Percentiles rank a stretch among this genome's conserved stretches.
These are phyloP conservation scores for Phanerochaete sordida DNA, from an alignment of 768 basidiomycete species.

Conservation along the genomic window DNA sequence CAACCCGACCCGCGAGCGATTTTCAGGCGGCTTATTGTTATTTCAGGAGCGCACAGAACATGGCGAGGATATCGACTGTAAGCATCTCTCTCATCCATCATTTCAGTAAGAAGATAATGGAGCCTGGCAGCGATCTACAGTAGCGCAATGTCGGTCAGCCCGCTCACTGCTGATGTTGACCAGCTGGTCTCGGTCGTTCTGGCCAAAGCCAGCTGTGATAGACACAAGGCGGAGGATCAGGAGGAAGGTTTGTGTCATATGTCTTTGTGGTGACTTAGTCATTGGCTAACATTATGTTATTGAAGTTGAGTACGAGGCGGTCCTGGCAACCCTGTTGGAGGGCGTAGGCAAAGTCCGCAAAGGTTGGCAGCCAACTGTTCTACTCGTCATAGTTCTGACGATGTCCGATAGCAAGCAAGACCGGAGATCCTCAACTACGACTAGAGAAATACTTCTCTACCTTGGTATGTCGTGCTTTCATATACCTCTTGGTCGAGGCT, in stretches of 20 bases:
- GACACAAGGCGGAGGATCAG: constrained; percentile 46
- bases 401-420: background rate
- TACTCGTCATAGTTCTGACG: background rate
- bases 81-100: background rate
- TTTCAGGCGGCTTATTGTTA: background rate
- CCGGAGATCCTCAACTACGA: constrained; percentile 71
- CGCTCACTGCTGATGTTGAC: constrained; percentile 58
- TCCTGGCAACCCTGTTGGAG: constrained; percentile 58
- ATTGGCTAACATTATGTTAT: too few relatives aligned
- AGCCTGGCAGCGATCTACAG: constrained; percentile 48
- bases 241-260: constrained; percentile 32
- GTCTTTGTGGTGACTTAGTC: too few relatives aligned
- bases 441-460: constrained; percentile 81
- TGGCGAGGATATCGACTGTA: constrained; percentile 22
- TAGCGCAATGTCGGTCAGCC: constrained; percentile 50
- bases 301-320: constrained; percentile 45
- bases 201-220: constrained; percentile 64
- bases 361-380: constrained; percentile 39
- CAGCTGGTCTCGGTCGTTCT: constrained; percentile 61
- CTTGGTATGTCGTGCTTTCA: constrained; percentile 48
- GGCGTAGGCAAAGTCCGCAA: constrained; percentile 60
- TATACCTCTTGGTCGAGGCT: background rate
- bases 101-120: constrained; percentile 7
- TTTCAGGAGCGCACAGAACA: constrained; percentile 43
- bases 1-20: background rate